A percentile compares a stretch with the other conserved stretches of the same genome.
Conservation (phyloP, 176 grass and related monocot genomes). For the Cymbopogon citratus region DNA sequence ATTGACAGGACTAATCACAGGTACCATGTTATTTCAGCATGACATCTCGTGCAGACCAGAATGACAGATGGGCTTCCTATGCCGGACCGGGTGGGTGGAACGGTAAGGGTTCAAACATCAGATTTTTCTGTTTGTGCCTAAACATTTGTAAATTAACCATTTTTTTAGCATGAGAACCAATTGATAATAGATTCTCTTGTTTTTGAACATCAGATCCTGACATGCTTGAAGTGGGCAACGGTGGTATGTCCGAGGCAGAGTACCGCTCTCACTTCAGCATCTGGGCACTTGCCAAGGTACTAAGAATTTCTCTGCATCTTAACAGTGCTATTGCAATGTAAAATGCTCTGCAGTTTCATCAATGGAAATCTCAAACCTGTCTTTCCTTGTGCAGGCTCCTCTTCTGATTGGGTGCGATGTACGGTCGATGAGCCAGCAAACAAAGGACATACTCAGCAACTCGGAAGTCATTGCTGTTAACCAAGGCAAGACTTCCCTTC, state of each 20-base stretch:
- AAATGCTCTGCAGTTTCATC: constrained; percentile 1
- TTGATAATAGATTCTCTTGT: neutral
- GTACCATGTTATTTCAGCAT: constrained; percentile 53
- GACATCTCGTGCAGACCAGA: constrained; percentile 83
- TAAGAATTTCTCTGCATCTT: neutral
- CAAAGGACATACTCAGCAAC: constrained; percentile 73
- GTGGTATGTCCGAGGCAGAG: constrained; percentile 78
- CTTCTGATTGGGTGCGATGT: constrained; percentile 91
- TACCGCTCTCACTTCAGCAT: constrained; percentile 98
- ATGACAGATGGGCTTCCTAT: constrained; percentile 83
- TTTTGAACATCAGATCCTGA: constrained; percentile 61
- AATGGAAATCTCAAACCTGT: constrained; percentile 10
- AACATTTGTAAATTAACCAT: neutral
- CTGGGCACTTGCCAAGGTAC: constrained; percentile 85
- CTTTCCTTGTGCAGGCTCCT: constrained; percentile 51
- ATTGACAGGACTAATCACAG: neutral
- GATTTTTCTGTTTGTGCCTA: no score
- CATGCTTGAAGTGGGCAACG: constrained; percentile 94
- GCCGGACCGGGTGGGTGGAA: constrained; percentile 88
- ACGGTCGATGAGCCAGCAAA: constrained; percentile 66
- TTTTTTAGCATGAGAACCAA: no score
- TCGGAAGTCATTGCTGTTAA: constrained; percentile 80
- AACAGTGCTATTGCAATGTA: neutral
- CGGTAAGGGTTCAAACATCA: constrained; percentile 40
- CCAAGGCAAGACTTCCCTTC: constrained; percentile 52